These are phyloP conservation scores for Carpinus viminea DNA, from an alignment of 306 rosid genomes.

Conservation along the genomic window DNA sequence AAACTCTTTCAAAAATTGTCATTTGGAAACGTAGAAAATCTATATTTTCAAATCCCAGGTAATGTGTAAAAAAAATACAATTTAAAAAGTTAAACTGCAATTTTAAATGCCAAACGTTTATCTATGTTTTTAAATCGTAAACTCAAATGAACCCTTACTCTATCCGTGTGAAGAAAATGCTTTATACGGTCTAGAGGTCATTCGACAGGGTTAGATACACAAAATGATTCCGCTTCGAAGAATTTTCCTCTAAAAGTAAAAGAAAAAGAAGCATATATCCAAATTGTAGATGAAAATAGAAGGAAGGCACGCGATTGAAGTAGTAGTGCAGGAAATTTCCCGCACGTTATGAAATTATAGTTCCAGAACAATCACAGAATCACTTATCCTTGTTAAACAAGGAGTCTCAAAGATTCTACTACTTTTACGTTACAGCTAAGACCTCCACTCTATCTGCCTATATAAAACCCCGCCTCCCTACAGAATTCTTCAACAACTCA, in stretches of 20 bases:
- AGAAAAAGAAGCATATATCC: neutral
- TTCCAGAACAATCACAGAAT: neutral
- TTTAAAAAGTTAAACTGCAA: no score
- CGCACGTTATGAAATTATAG: neutral
- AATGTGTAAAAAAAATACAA: no score
- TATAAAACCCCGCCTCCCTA: constrained; percentile 16
- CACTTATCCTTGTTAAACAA: neutral
- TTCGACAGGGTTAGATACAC: no score
- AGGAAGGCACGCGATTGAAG: neutral
- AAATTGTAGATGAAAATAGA: neutral
- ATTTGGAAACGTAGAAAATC: no score
- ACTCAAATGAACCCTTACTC: no score
- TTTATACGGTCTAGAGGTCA: no score
- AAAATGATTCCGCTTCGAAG: no score
- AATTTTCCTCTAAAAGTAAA: neutral
- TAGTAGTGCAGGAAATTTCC: neutral
- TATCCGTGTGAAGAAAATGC: no score
- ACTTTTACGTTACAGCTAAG: neutral
- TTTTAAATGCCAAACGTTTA: no score
- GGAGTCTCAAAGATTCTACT: neutral
- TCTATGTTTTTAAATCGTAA: no score
- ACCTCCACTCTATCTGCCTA: constrained; percentile 4
- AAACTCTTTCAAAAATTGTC: no score
- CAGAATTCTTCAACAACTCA: neutral
- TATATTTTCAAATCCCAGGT: no score